Conservation (phyloP, 306 rosid genomes). For the Luffa aegyptiaca region DNA sequence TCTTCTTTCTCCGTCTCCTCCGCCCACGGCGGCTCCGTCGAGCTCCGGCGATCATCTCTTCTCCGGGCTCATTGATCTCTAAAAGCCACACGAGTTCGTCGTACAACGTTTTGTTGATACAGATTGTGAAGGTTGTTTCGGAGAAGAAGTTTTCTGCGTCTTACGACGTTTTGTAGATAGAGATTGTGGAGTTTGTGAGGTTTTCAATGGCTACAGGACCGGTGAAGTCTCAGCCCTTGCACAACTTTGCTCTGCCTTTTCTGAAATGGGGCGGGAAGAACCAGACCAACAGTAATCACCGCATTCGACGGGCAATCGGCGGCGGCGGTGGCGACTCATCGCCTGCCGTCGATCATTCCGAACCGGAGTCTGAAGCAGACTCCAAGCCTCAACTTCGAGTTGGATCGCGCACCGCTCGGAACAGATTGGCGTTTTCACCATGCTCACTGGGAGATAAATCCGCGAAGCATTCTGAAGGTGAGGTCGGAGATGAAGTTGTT, state of each 20-base stretch:
- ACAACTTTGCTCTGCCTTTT: slow-evolving; percentile 71
- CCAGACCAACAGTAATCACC: slow-evolving; percentile 40
- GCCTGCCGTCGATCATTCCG: slow-evolving; percentile 18
- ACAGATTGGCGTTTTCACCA: slow-evolving; percentile 38
- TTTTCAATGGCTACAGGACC: slow-evolving; percentile 74
- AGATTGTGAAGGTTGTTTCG: background rate
- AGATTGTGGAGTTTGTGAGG: background rate
- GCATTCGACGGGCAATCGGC: slow-evolving; percentile 42
- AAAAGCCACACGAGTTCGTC: background rate
- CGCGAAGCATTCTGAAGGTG: slow-evolving; percentile 17
- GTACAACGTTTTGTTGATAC: background rate
- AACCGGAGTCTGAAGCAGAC: slow-evolving; percentile 21
- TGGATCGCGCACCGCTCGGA: slow-evolving; percentile 57
- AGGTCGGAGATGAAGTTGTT: slow-evolving; percentile 32
- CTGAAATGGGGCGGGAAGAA: slow-evolving; percentile 82
- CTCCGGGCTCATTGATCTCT: background rate
- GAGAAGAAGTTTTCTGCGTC: background rate
- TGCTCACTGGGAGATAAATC: slow-evolving; percentile 18
- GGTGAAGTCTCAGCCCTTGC: slow-evolving; percentile 75
- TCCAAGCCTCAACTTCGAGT: slow-evolving; percentile 24
- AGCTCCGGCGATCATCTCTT: background rate
- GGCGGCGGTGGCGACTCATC: slow-evolving; percentile 36
- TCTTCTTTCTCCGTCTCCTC: background rate
- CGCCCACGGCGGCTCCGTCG: background rate
- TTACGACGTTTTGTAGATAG: background rate